Evolutionary conservation across 176 grass and related monocot genomes (phyloP).

Genomic region (Saccharum spontaneum): DNA sequence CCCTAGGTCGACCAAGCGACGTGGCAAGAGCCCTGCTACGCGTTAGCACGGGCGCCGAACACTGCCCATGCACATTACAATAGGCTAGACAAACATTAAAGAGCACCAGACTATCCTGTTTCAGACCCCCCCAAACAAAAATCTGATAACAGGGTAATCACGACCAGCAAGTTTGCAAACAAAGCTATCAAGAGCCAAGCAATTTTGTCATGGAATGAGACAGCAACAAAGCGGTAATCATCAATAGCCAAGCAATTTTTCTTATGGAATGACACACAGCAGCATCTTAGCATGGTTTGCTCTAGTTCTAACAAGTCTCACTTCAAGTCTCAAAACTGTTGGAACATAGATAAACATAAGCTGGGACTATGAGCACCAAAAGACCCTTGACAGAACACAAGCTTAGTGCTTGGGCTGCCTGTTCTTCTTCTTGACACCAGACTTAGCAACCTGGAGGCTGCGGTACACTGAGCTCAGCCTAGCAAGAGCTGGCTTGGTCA

Average conservation of each 20-base stretch:
- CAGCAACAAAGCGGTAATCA: neutral
- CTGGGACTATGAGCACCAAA: neutral
- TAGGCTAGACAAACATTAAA: too few relatives aligned
- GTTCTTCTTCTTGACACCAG: slow-evolving; percentile 86
- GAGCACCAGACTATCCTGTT: neutral
- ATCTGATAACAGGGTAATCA: neutral
- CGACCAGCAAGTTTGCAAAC: neutral
- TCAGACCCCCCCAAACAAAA: neutral
- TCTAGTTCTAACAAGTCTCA: slow-evolving; percentile 30
- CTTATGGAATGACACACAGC: neutral
- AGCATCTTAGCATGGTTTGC: slow-evolving; percentile 23
- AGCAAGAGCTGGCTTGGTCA: slow-evolving; percentile 71
- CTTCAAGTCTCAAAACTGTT: slow-evolving; percentile 31
- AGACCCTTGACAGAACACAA: neutral
- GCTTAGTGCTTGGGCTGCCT: slow-evolving; percentile 44
- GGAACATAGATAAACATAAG: slow-evolving; percentile 20
- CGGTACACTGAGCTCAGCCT: slow-evolving; percentile 65
- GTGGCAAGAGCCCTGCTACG: neutral
- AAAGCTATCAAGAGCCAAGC: neutral
- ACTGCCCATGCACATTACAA: neutral
- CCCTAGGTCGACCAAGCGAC: neutral
- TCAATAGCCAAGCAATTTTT: neutral
- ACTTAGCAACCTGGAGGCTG: slow-evolving; percentile 82
- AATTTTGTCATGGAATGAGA: neutral
- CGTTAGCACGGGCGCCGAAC: too few relatives aligned